Evolutionary conservation across 2,329 filamentous ascomycete species (phyloP).

Genomic region (Sporothrix inflata): DNA sequence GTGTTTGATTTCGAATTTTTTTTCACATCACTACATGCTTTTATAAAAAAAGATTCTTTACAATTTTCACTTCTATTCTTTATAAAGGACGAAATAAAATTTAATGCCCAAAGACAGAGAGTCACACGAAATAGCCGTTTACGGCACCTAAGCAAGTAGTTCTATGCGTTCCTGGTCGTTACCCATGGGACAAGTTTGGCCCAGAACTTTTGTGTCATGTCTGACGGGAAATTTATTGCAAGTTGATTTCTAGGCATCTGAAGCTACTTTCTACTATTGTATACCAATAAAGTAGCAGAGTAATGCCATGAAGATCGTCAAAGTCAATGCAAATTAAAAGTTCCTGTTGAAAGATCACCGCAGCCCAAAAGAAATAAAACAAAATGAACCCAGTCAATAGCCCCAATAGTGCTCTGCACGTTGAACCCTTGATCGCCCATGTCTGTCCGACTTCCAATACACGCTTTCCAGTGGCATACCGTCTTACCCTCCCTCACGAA

Average conservation of each 20-base stretch:
- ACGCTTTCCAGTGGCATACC: no score
- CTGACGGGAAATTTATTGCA: background rate
- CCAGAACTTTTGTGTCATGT: background rate
- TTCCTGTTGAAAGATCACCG: background rate
- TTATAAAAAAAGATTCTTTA: no score
- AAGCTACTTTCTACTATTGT: background rate
- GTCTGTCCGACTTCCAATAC: background rate
- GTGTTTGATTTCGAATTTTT: no score
- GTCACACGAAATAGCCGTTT: no score
- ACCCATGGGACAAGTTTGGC: background rate
- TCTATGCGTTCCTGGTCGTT: background rate
- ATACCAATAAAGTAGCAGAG: background rate
- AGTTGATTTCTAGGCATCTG: background rate
- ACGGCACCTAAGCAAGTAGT: no score
- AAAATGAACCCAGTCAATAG: background rate
- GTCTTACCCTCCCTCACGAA: background rate
- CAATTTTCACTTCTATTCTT: background rate
- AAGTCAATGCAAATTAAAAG: background rate
- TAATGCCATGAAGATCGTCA: background rate
- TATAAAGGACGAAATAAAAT: background rate
- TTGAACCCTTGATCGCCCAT: no score
- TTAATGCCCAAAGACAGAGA: no score
- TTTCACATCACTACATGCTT: no score
- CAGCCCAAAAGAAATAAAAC: background rate
- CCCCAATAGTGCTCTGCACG: no score